Conservation (phyloP, 1,284 basidiomycete species). For the Spongiforma sp. region DNA sequence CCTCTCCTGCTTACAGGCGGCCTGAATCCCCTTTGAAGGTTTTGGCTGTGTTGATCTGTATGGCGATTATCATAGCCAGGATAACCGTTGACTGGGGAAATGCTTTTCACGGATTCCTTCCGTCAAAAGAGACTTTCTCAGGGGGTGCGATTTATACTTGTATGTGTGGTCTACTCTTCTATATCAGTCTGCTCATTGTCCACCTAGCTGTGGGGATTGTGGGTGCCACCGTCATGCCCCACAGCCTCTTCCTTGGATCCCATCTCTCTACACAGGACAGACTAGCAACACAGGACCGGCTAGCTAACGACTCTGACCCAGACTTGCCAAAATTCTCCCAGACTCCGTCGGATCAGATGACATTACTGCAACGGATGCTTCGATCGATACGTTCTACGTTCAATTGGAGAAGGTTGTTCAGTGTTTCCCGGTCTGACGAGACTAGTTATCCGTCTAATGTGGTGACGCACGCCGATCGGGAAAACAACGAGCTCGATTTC, state of each 20-base stretch:
- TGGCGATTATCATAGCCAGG: constrained; percentile 80
- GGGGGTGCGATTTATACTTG: constrained; percentile 81
- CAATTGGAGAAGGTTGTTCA: constrained; percentile 26
- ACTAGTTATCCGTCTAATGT: constrained; percentile 26
- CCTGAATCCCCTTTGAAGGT: constrained; percentile 54
- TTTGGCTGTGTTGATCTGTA: constrained; percentile 80
- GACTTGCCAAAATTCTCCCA: constrained; percentile 17
- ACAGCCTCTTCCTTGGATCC: constrained; percentile 90
- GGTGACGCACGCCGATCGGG: constrained; percentile 54
- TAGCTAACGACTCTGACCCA: constrained; percentile 34
- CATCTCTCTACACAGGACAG: constrained; percentile 85
- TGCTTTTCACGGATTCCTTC: constrained; percentile 88
- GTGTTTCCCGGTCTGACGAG: constrained; percentile 25
- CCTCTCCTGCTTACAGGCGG: background rate
- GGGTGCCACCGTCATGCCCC: constrained; percentile 90
- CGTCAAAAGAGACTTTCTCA: constrained; percentile 69
- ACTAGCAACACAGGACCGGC: constrained; percentile 68
- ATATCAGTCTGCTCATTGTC: constrained; percentile 9
- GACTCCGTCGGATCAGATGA: background rate
- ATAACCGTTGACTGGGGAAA: constrained; percentile 78
- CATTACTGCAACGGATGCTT: constrained; percentile 13
- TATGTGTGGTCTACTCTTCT: constrained; percentile 35
- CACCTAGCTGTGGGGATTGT: constrained; percentile 79
- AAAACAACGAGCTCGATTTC: constrained; percentile 73
- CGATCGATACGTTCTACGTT: constrained; percentile 14